phyloP scores from a whole-genome alignment of 2,329 filamentous ascomycete species.

The Colletotrichum tofieldiae region DNA sequence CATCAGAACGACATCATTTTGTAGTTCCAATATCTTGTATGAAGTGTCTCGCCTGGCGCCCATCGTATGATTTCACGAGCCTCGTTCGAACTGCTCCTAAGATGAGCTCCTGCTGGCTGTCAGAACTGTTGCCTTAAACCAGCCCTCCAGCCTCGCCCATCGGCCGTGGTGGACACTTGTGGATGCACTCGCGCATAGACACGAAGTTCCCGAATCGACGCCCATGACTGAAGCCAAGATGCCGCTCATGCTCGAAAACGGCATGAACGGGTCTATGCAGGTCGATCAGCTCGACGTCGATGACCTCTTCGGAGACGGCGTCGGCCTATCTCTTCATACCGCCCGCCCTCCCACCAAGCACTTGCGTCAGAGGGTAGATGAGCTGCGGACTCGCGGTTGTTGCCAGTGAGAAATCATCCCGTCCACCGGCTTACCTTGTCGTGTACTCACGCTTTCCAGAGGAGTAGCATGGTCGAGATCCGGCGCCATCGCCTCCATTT shows the following conservation, averaged over 20 bases:
- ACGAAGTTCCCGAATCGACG: background rate
- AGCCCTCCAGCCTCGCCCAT: slow-evolving; percentile 24
- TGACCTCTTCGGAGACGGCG: slow-evolving; percentile 83
- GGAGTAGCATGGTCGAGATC: slow-evolving; percentile 89
- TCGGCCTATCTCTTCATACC: slow-evolving; percentile 70
- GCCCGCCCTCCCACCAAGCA: slow-evolving; percentile 73
- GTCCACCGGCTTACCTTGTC: slow-evolving; percentile 43
- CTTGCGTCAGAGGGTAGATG: slow-evolving; percentile 81
- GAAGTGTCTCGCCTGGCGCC: background rate
- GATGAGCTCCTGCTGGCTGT: slow-evolving; percentile 27
- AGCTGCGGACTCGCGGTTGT: slow-evolving; percentile 82
- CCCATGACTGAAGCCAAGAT: slow-evolving; percentile 57
- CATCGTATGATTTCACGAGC: background rate
- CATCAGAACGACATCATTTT: slow-evolving; percentile 4
- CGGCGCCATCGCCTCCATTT: slow-evolving; percentile 88
- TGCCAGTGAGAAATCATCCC: slow-evolving; percentile 77
- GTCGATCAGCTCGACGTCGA: slow-evolving; percentile 74
- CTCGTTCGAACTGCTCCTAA: background rate
- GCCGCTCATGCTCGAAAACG: slow-evolving; percentile 70
- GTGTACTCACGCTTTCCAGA: slow-evolving; percentile 60
- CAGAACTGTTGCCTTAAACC: slow-evolving; percentile 15
- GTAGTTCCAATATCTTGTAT: slow-evolving; percentile 5
- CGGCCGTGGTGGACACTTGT: slow-evolving; percentile 11
- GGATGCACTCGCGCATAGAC: slow-evolving; percentile 4
- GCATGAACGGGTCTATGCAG: slow-evolving; percentile 62